Evolutionary conservation across 768 basidiomycete genomes (phyloP).

Genomic region (Boletus tomentosulus): DNA sequence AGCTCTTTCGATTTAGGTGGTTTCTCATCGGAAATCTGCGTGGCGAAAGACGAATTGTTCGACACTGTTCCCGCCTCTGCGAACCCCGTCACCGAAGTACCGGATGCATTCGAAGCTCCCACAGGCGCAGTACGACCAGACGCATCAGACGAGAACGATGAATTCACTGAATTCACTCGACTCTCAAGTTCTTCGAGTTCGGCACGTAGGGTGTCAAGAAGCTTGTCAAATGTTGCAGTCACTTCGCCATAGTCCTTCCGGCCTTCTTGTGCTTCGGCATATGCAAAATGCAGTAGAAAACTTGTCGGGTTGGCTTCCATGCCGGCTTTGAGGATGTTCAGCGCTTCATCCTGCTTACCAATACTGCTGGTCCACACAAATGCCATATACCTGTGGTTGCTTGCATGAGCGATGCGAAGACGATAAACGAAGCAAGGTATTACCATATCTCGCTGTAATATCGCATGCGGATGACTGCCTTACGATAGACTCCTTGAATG

Average conservation of each 20-base stretch:
- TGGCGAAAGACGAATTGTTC: conserved; percentile 46
- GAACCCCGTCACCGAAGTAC: conserved; percentile 9
- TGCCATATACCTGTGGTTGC: conserved; percentile 77
- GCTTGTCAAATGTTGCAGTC: conserved; percentile 66
- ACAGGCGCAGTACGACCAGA: conserved; percentile 25
- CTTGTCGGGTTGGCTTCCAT: conserved; percentile 87
- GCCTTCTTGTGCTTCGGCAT: conserved; percentile 67
- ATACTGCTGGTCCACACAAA: conserved; percentile 75
- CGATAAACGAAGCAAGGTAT: conserved; percentile 9
- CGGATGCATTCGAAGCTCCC: conserved; percentile 18
- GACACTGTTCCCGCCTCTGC: conserved; percentile 33
- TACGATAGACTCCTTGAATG: conserved; percentile 79
- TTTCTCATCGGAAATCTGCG: conserved; percentile 51
- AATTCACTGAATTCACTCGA: conserved; percentile 35
- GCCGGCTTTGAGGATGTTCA: conserved; percentile 76
- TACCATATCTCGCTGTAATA: conserved; percentile 96
- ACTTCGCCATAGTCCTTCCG: conserved; percentile 64
- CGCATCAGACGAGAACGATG: conserved; percentile 37
- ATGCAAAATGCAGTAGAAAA: conserved; percentile 87
- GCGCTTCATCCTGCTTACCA: conserved; percentile 78
- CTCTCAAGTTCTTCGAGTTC: conserved; percentile 62
- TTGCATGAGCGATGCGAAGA: conserved; percentile 11
- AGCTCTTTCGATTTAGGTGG: conserved; percentile 53
- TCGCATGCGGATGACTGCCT: conserved; percentile 87
- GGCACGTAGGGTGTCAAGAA: conserved; percentile 60